phyloP scores from a whole-genome alignment of 768 basidiomycete genomes.

The Suillus spraguei region DNA sequence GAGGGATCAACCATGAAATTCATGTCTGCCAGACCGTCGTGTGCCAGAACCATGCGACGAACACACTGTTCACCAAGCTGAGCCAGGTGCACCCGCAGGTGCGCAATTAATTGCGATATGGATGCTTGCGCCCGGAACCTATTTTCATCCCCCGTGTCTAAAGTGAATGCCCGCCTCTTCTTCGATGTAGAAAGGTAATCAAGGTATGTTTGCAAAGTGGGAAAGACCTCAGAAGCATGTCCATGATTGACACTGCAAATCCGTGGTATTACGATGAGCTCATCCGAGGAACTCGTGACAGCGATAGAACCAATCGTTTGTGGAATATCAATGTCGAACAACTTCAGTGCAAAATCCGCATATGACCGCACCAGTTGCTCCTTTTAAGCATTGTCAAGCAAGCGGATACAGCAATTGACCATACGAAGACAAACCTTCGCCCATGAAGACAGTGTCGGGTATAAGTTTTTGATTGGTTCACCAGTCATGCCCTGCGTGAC shows the following conservation, averaged over 20 bases:
- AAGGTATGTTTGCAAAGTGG: slow-evolving; percentile 11
- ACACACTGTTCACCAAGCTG: slow-evolving; percentile 6
- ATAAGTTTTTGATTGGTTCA: neutral
- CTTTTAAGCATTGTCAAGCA: slow-evolving; percentile 1
- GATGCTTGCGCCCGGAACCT: slow-evolving; percentile 12
- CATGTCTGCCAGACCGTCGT: slow-evolving; percentile 18
- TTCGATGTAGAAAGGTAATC: slow-evolving; percentile 3
- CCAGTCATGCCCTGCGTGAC: slow-evolving; percentile 6
- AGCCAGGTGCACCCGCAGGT: neutral
- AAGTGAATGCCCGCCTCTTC: slow-evolving; percentile 9
- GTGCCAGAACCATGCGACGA: slow-evolving; percentile 19
- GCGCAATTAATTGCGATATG: slow-evolving; percentile 11
- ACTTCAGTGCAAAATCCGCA: slow-evolving; percentile 13
- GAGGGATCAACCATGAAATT: slow-evolving; percentile 20
- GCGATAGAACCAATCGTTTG: slow-evolving; percentile 10
- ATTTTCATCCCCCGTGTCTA: slow-evolving; percentile 7
- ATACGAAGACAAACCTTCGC: slow-evolving; percentile 10
- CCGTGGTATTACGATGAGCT: slow-evolving; percentile 8
- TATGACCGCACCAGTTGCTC: slow-evolving; percentile 17
- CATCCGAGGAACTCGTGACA: neutral
- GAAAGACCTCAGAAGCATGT: slow-evolving; percentile 3
- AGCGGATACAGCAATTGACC: neutral
- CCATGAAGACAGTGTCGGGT: slow-evolving; percentile 4
- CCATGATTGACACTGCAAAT: neutral
- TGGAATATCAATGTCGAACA: slow-evolving; percentile 13